Percentiles rank a stretch among this genome's conserved stretches.
These are phyloP conservation scores for Chalciporus piperatus DNA, from an alignment of 768 basidiomycete species.

Conservation along the genomic window DNA sequence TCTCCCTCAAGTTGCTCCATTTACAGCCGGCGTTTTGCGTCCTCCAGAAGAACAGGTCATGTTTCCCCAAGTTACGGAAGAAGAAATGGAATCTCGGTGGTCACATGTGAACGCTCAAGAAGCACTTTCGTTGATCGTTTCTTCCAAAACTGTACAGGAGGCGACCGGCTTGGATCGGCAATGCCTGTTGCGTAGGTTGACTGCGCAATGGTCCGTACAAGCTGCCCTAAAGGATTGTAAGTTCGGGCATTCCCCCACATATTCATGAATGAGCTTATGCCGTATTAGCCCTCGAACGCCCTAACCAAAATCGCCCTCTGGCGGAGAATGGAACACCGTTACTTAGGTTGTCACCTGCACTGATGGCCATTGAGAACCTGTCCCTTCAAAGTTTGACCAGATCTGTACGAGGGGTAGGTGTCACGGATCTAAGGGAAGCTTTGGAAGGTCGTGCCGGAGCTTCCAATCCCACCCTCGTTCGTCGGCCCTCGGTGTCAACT, in stretches of 20 bases:
- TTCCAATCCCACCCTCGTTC: conserved; percentile 69
- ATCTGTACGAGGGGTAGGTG: conserved; percentile 78
- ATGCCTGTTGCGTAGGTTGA: conserved; percentile 51
- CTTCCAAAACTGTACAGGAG: conserved; percentile 53
- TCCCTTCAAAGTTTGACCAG: conserved; percentile 83
- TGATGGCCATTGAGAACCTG: conserved; percentile 90
- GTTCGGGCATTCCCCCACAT: conserved; percentile 25
- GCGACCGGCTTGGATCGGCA: conserved; percentile 63
- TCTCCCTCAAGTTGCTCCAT: conserved; percentile 35
- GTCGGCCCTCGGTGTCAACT: conserved; percentile 75
- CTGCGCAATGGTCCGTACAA: conserved; percentile 69
- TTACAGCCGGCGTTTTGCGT: conserved; percentile 41
- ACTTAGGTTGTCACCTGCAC: conserved; percentile 75
- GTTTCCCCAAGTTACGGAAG: conserved; percentile 35
- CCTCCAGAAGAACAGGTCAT: conserved; percentile 43
- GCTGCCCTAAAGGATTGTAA: conserved; percentile 74
- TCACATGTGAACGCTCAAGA: conserved; percentile 50
- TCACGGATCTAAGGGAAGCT: conserved; percentile 85
- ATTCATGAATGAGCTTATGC: conserved; percentile 9
- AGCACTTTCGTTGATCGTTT: conserved; percentile 55
- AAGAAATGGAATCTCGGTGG: conserved; percentile 19
- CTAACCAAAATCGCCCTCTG: conserved; percentile 54
- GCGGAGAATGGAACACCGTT: conserved; percentile 72
- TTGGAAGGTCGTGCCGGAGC: conserved; percentile 81
- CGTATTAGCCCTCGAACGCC: conserved; percentile 52